Conservation (phyloP, 2,329 filamentous ascomycete genomes). For the Pseudogymnoascus sp. region DNA sequence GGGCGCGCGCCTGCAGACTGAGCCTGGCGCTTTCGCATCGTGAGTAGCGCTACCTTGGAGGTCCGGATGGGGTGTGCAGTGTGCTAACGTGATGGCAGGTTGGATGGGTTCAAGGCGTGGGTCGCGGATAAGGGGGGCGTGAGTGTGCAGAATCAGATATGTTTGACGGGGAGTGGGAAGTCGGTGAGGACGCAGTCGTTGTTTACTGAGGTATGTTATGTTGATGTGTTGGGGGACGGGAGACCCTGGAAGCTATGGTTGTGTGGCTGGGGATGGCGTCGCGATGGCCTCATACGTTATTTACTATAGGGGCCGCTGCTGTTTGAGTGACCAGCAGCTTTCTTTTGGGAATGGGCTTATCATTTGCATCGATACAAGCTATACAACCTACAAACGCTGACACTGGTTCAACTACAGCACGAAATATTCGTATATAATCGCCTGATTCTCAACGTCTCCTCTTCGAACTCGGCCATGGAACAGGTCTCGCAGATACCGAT, state of each 20-base stretch:
- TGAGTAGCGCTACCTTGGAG: constrained; percentile 36
- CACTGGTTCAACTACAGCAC: constrained; percentile 41
- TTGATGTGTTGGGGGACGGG: constrained; percentile 12
- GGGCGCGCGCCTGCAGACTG: constrained; percentile 75
- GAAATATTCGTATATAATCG: constrained; percentile 93
- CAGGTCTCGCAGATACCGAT: constrained; percentile 42
- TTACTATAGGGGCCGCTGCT: background rate
- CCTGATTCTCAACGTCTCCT: constrained; percentile 50
- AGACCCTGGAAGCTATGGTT: background rate
- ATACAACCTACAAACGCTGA: constrained; percentile 5
- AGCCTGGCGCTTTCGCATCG: constrained; percentile 68
- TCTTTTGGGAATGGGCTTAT: background rate
- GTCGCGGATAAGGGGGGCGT: constrained; percentile 69
- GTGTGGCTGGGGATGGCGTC: background rate
- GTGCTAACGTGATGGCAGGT: constrained; percentile 37
- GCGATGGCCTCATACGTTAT: background rate
- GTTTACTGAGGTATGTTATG: constrained; percentile 65
- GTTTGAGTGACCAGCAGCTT: background rate
- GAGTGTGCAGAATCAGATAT: constrained; percentile 69
- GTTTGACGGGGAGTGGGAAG: constrained; percentile 69
- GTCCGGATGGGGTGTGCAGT: background rate
- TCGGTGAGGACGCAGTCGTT: constrained; percentile 53
- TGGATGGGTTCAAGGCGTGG: constrained; percentile 80
- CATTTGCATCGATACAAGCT: background rate
- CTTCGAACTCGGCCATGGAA: constrained; percentile 37